Evolutionary conservation across 371 early-diverging fungal genomes (phyloP).

Genomic region (Mortierella sp.): DNA sequence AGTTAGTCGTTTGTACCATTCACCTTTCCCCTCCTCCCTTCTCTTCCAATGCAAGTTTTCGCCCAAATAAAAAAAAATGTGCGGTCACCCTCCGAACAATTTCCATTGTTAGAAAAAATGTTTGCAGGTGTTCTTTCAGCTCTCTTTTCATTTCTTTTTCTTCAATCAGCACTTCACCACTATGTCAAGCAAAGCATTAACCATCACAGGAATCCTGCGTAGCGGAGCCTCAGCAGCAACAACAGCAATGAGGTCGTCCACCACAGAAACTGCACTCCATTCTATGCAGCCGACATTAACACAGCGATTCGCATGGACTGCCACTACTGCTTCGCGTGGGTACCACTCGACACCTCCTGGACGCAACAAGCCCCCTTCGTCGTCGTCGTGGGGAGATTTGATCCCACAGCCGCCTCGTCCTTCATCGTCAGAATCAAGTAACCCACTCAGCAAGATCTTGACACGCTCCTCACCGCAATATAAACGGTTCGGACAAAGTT

Average conservation of each 20-base stretch:
- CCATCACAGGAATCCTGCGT: not conserved
- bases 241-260: not conserved
- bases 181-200: not conserved
- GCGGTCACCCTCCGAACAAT: not conserved
- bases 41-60: not conserved
- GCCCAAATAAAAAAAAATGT: not conserved
- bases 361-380: conserved; percentile 20
- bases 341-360: conserved; percentile 22
- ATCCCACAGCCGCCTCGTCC: conserved; percentile 34
- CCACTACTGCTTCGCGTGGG: conserved; percentile 12
- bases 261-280: not conserved
- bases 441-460: conserved; percentile 15
- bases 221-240: not conserved
- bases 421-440: conserved; percentile 12
- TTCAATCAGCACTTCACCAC: not conserved
- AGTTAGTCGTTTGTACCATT: not conserved
- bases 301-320: not conserved
- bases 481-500: conserved; percentile 48
- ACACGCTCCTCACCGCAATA: conserved; percentile 31
- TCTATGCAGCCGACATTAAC: not conserved
- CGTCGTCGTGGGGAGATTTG: conserved; percentile 39
- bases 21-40: not conserved
- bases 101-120: not conserved
- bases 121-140: not conserved
- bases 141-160: not conserved